Base-by-base conservation (phyloP, 2,329 filamentous ascomycete genomes). In the Cercospora zeae-maydis region DNA sequence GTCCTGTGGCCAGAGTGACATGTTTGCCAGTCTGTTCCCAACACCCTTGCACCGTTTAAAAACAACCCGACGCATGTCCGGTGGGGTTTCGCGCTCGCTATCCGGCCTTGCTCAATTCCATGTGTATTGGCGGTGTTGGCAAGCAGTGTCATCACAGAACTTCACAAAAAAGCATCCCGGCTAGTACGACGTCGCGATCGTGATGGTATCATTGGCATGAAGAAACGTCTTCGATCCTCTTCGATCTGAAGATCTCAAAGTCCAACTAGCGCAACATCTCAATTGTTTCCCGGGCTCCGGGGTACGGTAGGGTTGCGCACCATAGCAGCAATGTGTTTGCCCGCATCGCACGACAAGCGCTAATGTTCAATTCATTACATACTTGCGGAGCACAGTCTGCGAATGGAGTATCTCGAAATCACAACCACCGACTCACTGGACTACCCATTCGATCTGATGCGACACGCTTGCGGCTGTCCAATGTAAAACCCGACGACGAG, bases 321-420 rank as follows among this genome's bases (percentile, higher is more conserved):
- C 49, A 16, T 19, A 13, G 49, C 49, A 34, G 13, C n/a, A 9
- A 11, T 24, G 7, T n/a, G 9, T 34, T 51, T 21, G 27, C 19
- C n/a, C 11, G 31, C 27, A 34, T 13, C 7, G n/a, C 27, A 33
- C 30, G 31, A n/a, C n/a, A 16, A 34, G n/a, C 27, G 10, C 49
- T 10, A 16, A 34, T 19, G 27, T 34, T 13, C 49, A 53, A 21
- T 33, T 49, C 42, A 49, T 24, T 49, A 14, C 42, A 49, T 49
- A 49, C 14, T 6, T 31, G 30, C 27, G 39, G 45, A 58, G 60
- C 54, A 58, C 36, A 33, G 52, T 53, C 37, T 61, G 62, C 62
- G 55, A 58, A 61, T 57, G 33, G 52, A 57, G 62, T 63, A 61
- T 63, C 62, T 63, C 53, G 56, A 33, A 59, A 61, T 27, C 13